Evolutionary conservation across 208 protist genomes (phyloP), one percentile per base, ranked within the genome.

Genomic region (Vickermania ingenoplastis): DNA sequence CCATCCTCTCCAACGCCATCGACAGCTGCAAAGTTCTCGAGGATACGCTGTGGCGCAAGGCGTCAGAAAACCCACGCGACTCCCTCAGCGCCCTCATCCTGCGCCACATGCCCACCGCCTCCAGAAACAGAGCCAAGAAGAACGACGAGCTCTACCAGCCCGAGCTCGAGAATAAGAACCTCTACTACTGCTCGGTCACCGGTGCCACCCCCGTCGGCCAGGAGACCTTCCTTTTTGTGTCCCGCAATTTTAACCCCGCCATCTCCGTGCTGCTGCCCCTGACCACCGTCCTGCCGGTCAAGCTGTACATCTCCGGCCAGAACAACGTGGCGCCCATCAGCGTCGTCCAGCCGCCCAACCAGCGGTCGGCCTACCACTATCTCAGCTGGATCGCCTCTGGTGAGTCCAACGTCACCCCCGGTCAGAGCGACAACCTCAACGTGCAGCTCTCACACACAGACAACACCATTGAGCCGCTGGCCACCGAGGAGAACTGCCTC

Each of bases 391-490:
- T 45, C 36, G 36, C 36, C 11, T 45, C 36, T 7, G 36, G 36
- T 45, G 36, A 45, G 11, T 45, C 36, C 11, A 45, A 45, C 36
- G 36, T 45, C 36, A 45, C 36, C 36, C 36, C 36, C 17, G 36
- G 36, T 17, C 36, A 45, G 36, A 45, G 36, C 36, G 36, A 45
- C 36, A 45, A 45, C 17, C 36, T 45, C 36, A 45, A 45, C 36
- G 36, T 17, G 36, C 36, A 45, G 36, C 36, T 45, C 11, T 45
- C 36, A n/a, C 17, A 7, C 17, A n/a, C 36, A 7, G 25, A 13
- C 41, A 58, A 63, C 57, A 49, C 41, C 31, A 49, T 54, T 27
- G 60, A 66, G 21, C 27, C 59, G 4, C 53, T 63, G 26, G 59
- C 50, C 48, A 63, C 41, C 7, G 59, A 41, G 2, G 45, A 49